Evolutionary conservation across 176 grass and related monocot species (phyloP).

Genomic region (Pontederia paniculata): DNA sequence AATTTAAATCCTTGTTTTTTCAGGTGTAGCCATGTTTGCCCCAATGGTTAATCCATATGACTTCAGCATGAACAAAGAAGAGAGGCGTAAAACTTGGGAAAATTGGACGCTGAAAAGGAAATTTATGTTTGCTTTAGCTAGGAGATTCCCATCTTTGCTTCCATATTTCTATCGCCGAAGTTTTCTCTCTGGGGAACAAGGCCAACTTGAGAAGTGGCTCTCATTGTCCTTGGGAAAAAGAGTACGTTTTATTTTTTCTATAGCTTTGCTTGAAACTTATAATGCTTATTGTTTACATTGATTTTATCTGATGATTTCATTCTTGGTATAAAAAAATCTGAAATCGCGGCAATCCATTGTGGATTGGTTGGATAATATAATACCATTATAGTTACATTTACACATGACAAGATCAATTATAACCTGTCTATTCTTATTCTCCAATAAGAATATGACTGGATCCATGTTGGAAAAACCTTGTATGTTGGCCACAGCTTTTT

Average conservation of each 20-base stretch:
- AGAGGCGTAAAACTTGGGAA: constrained; percentile 69
- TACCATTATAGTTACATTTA: too few species aligned
- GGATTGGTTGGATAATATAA: too few species aligned
- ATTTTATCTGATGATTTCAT: neutral
- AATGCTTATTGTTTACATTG: neutral
- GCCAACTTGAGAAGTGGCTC: constrained; percentile 65
- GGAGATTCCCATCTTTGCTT: constrained; percentile 74
- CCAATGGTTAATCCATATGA: constrained; percentile 94
- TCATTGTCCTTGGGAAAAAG: constrained; percentile 65
- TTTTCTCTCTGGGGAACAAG: constrained; percentile 81
- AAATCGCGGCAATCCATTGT: neutral
- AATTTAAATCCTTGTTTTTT: neutral
- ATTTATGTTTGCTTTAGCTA: constrained; percentile 82
- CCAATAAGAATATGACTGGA: too few species aligned
- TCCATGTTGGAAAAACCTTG: too few species aligned
- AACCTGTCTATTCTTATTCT: too few species aligned
- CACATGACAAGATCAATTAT: too few species aligned
- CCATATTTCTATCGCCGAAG: constrained; percentile 57
- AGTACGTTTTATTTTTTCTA: constrained; percentile 29
- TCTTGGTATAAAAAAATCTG: neutral
- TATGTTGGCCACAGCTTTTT: too few species aligned
- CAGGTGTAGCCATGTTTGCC: constrained; percentile 90
- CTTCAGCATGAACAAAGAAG: constrained; percentile 78
- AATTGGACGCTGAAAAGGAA: constrained; percentile 73
- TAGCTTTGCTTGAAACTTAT: constrained; percentile 2